A percentile compares a stretch with the other conserved stretches of the same genome.
Conservation (phyloP, 2,329 filamentous ascomycete species). For the Fusarium gaditjirri region DNA sequence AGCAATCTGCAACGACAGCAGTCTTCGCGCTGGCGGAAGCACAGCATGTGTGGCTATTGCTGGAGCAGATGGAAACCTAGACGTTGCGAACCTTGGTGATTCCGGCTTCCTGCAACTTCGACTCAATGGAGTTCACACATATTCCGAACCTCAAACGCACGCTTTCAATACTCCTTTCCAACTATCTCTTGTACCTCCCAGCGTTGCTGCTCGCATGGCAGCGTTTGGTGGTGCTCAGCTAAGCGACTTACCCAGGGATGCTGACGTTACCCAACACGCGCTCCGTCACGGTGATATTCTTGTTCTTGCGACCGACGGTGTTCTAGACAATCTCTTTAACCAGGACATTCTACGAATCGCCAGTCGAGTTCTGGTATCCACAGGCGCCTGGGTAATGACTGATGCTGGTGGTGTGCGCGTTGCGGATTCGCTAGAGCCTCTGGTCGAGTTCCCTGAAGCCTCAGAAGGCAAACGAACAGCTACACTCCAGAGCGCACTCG, state of each 20-base stretch:
- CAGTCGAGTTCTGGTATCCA: conserved; percentile 77
- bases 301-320: conserved; percentile 93
- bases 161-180: conserved; percentile 98
- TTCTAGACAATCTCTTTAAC: conserved; percentile 95
- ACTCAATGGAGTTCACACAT: conserved; percentile 84
- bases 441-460: conserved; percentile 46
- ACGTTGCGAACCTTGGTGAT: conserved; percentile 94
- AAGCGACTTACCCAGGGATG: conserved; percentile 85
- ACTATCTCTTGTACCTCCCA: conserved; percentile 85
- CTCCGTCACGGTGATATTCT: conserved; percentile 92
- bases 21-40: conserved; percentile 84
- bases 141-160: conserved; percentile 89
- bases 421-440: conserved; percentile 66
- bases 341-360: conserved; percentile 88
- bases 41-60: conserved; percentile 91
- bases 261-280: conserved; percentile 78
- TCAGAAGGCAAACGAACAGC: conserved; percentile 46
- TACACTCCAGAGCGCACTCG: conserved; percentile 81
- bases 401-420: conserved; percentile 70
- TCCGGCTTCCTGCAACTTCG: conserved; percentile 91
- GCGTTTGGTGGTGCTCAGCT: conserved; percentile 86
- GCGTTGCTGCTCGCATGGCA: conserved; percentile 80
- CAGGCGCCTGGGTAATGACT: conserved; percentile 78
- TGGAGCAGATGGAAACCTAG: conserved; percentile 76
- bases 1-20: conserved; percentile 77